Conservation (phyloP, 2,329 filamentous ascomycete species). For the Boeremia lycopersici region DNA sequence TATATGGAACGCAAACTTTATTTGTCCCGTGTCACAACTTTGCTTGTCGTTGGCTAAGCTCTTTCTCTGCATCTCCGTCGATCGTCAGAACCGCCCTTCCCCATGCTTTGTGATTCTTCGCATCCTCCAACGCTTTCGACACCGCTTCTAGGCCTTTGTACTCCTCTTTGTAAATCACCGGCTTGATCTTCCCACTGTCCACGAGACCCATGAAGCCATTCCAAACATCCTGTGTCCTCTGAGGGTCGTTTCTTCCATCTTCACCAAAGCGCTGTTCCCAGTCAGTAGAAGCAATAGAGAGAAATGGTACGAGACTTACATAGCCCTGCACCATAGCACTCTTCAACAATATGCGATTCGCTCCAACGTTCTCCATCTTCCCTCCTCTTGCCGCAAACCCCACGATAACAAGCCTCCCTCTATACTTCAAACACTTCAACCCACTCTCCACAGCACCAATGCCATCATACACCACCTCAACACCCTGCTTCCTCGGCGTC, state of each 20-base stretch:
- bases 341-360: slow-evolving; percentile 34
- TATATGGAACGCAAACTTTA: background rate
- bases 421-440: slow-evolving; percentile 60
- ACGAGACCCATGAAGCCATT: slow-evolving; percentile 57
- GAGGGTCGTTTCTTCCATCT: slow-evolving; percentile 57
- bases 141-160: slow-evolving; percentile 60
- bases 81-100: slow-evolving; percentile 63
- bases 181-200: slow-evolving; percentile 54
- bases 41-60: background rate
- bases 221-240: slow-evolving; percentile 58
- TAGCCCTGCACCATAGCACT: slow-evolving; percentile 33
- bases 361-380: slow-evolving; percentile 53
- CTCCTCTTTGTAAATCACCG: slow-evolving; percentile 56
- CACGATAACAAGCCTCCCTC: slow-evolving; percentile 61
- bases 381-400: slow-evolving; percentile 63
- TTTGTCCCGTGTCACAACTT: slow-evolving; percentile 16
- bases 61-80: slow-evolving; percentile 29
- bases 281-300: background rate
- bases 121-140: slow-evolving; percentile 57
- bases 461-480: slow-evolving; percentile 64
- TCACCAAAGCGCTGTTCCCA: slow-evolving; percentile 60
- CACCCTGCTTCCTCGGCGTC: slow-evolving; percentile 57
- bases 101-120: slow-evolving; percentile 58
- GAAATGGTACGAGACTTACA: slow-evolving; percentile 15
- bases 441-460: slow-evolving; percentile 63